These are phyloP conservation scores for Rosa persica DNA, from an alignment of 306 rosid species.

Conservation along the genomic window DNA sequence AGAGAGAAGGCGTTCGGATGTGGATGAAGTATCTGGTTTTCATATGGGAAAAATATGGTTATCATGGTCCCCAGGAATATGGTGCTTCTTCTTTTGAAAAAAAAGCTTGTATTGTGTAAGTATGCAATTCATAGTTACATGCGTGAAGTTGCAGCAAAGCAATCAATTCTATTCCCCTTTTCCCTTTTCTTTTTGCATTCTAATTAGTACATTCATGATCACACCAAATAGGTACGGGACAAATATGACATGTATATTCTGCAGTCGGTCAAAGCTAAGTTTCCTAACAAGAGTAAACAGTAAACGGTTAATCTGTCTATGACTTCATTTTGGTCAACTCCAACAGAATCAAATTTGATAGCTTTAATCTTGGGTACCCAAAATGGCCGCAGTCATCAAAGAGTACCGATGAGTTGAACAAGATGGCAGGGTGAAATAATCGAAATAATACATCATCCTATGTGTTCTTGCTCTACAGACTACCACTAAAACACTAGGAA, in stretches of 20 bases:
- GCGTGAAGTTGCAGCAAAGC: slow-evolving; percentile 18
- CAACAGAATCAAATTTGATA: neutral
- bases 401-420: neutral
- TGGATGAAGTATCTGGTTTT: slow-evolving; percentile 7
- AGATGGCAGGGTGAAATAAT: neutral
- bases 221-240: neutral
- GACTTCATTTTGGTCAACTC: neutral
- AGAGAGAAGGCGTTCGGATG: slow-evolving; percentile 1
- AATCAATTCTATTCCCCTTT: slow-evolving; percentile 3
- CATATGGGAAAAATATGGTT: neutral
- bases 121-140: slow-evolving; percentile 4
- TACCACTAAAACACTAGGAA: too few species aligned
- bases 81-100: slow-evolving; percentile 7
- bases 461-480: neutral
- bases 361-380: neutral
- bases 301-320: neutral
- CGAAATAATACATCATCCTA: too few species aligned
- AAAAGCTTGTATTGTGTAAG: neutral
- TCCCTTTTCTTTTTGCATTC: neutral
- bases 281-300: neutral
- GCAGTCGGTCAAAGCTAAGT: neutral
- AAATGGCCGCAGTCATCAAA: neutral
- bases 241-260: neutral
- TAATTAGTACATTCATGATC: neutral
- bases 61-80: slow-evolving; percentile 8